Evolutionary conservation across 1,284 basidiomycete species (phyloP).

Genomic region (Amylostereum chailletii): DNA sequence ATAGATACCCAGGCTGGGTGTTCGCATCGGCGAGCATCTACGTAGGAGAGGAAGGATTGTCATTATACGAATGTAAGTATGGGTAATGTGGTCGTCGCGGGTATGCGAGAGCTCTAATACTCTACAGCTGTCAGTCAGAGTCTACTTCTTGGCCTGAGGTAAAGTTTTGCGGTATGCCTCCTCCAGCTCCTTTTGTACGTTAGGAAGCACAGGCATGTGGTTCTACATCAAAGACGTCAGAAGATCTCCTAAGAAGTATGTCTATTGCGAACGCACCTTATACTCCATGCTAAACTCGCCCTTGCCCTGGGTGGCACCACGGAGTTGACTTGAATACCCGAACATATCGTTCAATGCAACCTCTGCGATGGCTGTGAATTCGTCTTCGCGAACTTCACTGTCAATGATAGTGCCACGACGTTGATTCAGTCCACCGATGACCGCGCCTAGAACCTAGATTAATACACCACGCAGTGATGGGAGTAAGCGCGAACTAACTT

Average conservation of each 20-base stretch:
- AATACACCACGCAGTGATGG: background rate
- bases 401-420: slow-evolving; percentile 93
- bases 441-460: slow-evolving; percentile 42
- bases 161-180: slow-evolving; percentile 42
- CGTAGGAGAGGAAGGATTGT: no score
- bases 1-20: slow-evolving; percentile 19
- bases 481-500: slow-evolving; percentile 39
- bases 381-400: slow-evolving; percentile 94
- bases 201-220: slow-evolving; percentile 84
- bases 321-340: slow-evolving; percentile 87
- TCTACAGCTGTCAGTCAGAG: background rate
- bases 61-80: background rate
- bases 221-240: slow-evolving; percentile 29
- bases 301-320: slow-evolving; percentile 95
- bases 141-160: slow-evolving; percentile 50
- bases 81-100: background rate
- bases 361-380: slow-evolving; percentile 89
- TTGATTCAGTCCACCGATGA: slow-evolving; percentile 93
- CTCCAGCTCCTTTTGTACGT: slow-evolving; percentile 79
- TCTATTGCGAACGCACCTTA: slow-evolving; percentile 43
- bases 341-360: slow-evolving; percentile 99
- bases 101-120: background rate
- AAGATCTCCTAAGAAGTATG: background rate
- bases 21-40: no score
- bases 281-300: slow-evolving; percentile 97